A percentile compares a stretch with the other conserved stretches of the same genome.
phyloP scores from a whole-genome alignment of 2,329 filamentous ascomycete species.

The Fusarium lateritium region DNA sequence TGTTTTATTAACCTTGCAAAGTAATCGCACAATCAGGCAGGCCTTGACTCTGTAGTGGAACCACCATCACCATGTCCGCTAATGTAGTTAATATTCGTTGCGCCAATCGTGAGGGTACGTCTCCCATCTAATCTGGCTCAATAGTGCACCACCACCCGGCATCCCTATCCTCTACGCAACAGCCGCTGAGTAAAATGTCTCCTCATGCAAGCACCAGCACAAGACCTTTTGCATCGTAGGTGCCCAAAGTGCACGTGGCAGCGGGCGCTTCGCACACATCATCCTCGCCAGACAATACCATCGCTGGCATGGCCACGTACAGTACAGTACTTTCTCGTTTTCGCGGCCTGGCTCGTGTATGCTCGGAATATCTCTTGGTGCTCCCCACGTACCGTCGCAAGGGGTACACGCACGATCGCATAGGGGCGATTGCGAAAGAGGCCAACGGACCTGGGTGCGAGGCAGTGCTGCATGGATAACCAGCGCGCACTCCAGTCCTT shows the following conservation, averaged over 20 bases:
- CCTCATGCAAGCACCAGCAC: constrained; percentile 6
- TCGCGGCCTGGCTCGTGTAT: neutral
- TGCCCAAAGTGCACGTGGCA: constrained; percentile 3
- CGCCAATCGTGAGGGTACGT: constrained; percentile 9
- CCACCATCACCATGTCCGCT: neutral
- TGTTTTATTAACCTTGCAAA: neutral
- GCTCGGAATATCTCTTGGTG: constrained; percentile 19
- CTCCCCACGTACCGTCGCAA: constrained; percentile 10
- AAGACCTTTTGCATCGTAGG: constrained; percentile 6
- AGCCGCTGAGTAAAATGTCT: constrained; percentile 15
- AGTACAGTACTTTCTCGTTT: constrained; percentile 22
- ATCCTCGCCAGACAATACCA: constrained; percentile 8
- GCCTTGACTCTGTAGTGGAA: neutral
- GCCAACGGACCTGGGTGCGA: constrained; percentile 4
- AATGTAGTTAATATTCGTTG: constrained; percentile 2
- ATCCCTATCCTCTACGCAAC: constrained; percentile 15
- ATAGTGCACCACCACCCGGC: neutral
- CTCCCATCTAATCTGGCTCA: neutral
- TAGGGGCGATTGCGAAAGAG: constrained; percentile 18
- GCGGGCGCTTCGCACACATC: constrained; percentile 11
- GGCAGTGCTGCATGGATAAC: constrained; percentile 15
- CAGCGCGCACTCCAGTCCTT: constrained; percentile 13
- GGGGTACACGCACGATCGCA: constrained; percentile 11
- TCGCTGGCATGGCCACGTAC: constrained; percentile 27
- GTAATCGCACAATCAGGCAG: neutral